Percentiles rank a stretch among this genome's conserved stretches.
Evolutionary conservation across 495 filamentous ascomycete genomes (phyloP).

Genomic region (Copromyces sp.): DNA sequence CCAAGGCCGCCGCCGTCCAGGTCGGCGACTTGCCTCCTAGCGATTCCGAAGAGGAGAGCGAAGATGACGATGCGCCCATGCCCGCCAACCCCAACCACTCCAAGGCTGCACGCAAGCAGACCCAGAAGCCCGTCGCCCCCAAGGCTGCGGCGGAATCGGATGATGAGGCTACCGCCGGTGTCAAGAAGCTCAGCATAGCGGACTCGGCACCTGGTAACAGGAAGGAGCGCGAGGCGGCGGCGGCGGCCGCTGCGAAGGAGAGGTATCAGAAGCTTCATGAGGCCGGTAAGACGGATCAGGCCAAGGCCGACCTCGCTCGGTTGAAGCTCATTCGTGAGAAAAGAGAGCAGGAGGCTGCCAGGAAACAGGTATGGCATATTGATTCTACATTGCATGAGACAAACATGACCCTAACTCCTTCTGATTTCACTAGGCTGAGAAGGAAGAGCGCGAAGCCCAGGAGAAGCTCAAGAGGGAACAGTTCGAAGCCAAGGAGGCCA

Average conservation of each 20-base stretch:
- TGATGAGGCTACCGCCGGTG: slow-evolving; percentile 38
- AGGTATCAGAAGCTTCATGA: slow-evolving; percentile 89
- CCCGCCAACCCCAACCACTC: slow-evolving; percentile 90
- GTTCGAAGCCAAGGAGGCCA: slow-evolving; percentile 44
- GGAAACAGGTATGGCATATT: slow-evolving; percentile 34
- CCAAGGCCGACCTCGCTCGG: slow-evolving; percentile 80
- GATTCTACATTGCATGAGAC: neutral
- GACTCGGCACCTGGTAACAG: slow-evolving; percentile 41
- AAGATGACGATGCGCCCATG: slow-evolving; percentile 50
- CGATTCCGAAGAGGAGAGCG: slow-evolving; percentile 50
- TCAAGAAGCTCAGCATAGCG: slow-evolving; percentile 32
- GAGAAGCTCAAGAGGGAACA: slow-evolving; percentile 42
- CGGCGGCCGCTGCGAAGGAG: slow-evolving; percentile 82
- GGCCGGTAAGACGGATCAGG: slow-evolving; percentile 95
- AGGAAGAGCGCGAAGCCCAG: slow-evolving; percentile 58
- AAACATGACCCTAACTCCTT: neutral
- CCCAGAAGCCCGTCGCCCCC: slow-evolving; percentile 29
- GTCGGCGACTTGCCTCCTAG: slow-evolving; percentile 77
- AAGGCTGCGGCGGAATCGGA: neutral
- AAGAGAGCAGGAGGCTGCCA: slow-evolving; percentile 68
- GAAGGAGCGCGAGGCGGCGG: slow-evolving; percentile 78
- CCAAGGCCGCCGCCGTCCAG: slow-evolving; percentile 50
- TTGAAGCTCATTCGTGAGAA: slow-evolving; percentile 71
- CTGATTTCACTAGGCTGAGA: slow-evolving; percentile 43
- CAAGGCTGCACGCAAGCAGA: slow-evolving; percentile 49